A percentile compares a stretch with the other conserved stretches of the same genome.
phyloP scores from a whole-genome alignment of 257 asterid species.

The Penstemon newberryi region DNA sequence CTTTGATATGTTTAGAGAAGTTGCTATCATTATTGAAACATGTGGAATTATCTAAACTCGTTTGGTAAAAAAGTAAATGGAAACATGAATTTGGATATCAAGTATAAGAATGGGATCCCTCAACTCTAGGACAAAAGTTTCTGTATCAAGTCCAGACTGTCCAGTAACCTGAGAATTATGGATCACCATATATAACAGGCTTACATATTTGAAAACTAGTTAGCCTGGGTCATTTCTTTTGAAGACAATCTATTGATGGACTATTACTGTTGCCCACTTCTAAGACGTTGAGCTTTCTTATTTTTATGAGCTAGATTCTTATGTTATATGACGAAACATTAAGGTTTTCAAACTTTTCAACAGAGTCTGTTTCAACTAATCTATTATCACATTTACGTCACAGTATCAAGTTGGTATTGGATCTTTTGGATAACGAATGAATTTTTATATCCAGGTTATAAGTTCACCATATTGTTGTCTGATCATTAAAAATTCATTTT shows the following conservation, averaged over 20 bases:
- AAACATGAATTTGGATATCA: not conserved
- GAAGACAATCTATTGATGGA: not conserved
- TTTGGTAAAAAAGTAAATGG: not conserved
- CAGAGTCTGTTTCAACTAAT: not conserved
- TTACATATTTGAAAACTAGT: conserved; percentile 2
- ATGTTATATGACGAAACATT: not conserved
- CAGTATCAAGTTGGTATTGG: conserved; percentile 7
- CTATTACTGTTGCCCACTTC: conserved; percentile 12
- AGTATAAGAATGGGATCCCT: not conserved
- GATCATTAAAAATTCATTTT: conserved; percentile 20
- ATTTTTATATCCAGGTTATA: not conserved
- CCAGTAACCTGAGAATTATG: conserved; percentile 21
- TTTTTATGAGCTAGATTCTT: not conserved
- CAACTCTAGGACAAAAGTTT: not conserved
- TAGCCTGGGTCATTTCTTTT: not conserved
- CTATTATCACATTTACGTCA: not conserved
- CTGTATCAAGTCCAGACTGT: not conserved
- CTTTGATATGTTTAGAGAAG: too few relatives aligned
- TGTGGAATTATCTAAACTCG: conserved; percentile 7
- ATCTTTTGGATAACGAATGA: conserved; percentile 8
- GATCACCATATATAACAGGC: not conserved
- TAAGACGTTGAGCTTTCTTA: conserved; percentile 9
- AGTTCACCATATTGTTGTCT: conserved; percentile 12
- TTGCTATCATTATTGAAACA: too few relatives aligned
- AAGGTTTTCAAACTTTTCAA: conserved; percentile 15